These are phyloP conservation scores for Quercus lobata DNA, from an alignment of 331 rosid genomes.

Conservation along the genomic window DNA sequence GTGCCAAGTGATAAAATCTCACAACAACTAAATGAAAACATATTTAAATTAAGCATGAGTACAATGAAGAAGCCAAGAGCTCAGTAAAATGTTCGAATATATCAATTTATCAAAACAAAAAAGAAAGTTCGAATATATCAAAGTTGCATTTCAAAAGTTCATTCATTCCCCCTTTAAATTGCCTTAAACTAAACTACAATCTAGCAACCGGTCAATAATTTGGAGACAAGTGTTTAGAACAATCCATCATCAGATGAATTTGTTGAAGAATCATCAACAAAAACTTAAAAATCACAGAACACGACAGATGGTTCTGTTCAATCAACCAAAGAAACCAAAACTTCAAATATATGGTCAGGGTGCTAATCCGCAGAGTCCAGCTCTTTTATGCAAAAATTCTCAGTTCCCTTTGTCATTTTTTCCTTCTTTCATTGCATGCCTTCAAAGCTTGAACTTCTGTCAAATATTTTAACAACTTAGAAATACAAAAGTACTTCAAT, in stretches of 20 bases:
- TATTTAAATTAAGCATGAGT: background rate
- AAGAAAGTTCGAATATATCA: background rate
- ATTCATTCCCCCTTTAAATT: background rate
- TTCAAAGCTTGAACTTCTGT: slow-evolving; percentile 55
- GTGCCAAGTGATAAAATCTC: background rate
- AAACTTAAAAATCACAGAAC: background rate
- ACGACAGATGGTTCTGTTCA: background rate
- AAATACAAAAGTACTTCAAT: background rate
- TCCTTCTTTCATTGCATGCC: slow-evolving; percentile 43
- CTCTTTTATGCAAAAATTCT: background rate
- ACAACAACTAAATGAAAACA: background rate
- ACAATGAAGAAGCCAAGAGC: background rate
- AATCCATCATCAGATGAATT: background rate
- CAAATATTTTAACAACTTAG: background rate
- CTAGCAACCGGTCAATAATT: background rate
- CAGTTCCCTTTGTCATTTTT: slow-evolving; percentile 14
- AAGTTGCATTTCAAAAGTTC: background rate
- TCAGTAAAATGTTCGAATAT: background rate
- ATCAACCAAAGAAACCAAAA: background rate
- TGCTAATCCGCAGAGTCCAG: background rate
- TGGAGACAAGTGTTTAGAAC: background rate
- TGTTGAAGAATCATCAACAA: background rate
- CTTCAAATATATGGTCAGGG: background rate
- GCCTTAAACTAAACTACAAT: background rate
- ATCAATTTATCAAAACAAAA: too few species aligned